A percentile compares a stretch with the other conserved stretches of the same genome.
phyloP scores from a whole-genome alignment of 176 grass and related monocot genomes.

The Avena eriantha region DNA sequence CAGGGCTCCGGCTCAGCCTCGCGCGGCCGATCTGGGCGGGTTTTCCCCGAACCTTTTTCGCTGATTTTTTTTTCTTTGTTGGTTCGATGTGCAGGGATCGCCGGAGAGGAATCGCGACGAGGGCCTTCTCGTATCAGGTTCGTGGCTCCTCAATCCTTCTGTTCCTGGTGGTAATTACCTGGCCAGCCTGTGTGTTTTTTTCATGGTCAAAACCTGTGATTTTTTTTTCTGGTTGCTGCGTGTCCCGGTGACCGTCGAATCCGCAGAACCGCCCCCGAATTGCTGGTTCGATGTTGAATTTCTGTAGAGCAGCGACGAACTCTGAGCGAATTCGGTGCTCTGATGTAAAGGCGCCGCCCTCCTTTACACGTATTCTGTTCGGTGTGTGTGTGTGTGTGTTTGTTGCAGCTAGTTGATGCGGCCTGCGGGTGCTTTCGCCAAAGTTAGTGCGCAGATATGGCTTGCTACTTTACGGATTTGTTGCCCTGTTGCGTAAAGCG shows the following conservation, averaged over 20 bases:
- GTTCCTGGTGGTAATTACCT: not conserved
- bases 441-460: conserved; percentile 52
- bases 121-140: conserved; percentile 39
- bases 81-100: conserved; percentile 54
- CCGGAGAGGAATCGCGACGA: conserved; percentile 55
- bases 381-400: not conserved
- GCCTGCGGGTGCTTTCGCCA: conserved; percentile 42
- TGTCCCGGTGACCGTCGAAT: not conserved
- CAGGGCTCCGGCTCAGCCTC: not conserved
- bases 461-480: conserved; percentile 59
- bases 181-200: not conserved
- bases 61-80: conserved; percentile 2
- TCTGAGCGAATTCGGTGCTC: not conserved
- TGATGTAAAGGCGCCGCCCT: conserved; percentile 34
- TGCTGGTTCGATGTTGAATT: not conserved
- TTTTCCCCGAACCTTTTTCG: not conserved
- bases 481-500: conserved; percentile 50
- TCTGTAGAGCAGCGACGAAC: not conserved
- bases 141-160: not conserved
- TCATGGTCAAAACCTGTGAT: conserved; percentile 29
- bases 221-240: not conserved
- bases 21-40: not conserved
- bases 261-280: not conserved
- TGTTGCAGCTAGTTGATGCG: conserved; percentile 38
- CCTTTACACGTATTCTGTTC: conserved; percentile 46